Base-by-base conservation (phyloP, 495 filamentous ascomycete genomes). In the Penicillium lagena region DNA sequence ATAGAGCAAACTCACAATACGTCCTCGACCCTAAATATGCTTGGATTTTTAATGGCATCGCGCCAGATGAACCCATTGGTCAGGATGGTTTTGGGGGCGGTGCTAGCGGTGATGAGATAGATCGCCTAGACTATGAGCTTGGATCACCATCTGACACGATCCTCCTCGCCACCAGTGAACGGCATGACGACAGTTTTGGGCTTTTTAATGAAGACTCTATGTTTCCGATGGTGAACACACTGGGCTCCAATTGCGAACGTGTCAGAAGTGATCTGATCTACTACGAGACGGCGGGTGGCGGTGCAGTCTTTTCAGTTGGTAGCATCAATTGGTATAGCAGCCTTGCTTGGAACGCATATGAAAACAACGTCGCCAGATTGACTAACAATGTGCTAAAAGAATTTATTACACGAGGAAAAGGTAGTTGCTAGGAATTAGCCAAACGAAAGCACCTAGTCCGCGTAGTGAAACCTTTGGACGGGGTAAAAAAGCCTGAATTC, bases 201-300 rank as follows among this genome's bases (percentile, higher is more conserved):
- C 41, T 64, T 30, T 59, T 60, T 31, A 60, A 58, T 41, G 61
- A 64, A 39, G 61, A 64, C 12, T 39, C 50, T 9, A 43, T 55
- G 37, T 62, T 53, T 22, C 61, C 59, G 9, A 59, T 58, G 54
- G 41, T 62, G 17, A 53, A 55, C 30, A 58, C 50, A 22, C 45
- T 50, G 14, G 58, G 56, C 12, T 54, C 52, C 8, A 50, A 39
- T 12, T 49, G 47, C 12, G 46, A 56, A 12, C 45, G 49, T 11
- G 46, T 61, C 39, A 15, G 58, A 17, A 61, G 58, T 38, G 58
- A 61, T 43, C 43, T 59, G 9, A 52, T 61, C 10, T 56, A 50
- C 38, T 59, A 58, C 29, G 52, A 56, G 9, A 56, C 48, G 11
- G 33, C 44, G 9, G 46, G 49, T 22, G 49, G 49, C n/a, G 58